Evolutionary conservation across 2,329 filamentous ascomycete genomes (phyloP), one percentile per base, ranked within the genome.

Genomic region (Claviceps fusiformis): DNA sequence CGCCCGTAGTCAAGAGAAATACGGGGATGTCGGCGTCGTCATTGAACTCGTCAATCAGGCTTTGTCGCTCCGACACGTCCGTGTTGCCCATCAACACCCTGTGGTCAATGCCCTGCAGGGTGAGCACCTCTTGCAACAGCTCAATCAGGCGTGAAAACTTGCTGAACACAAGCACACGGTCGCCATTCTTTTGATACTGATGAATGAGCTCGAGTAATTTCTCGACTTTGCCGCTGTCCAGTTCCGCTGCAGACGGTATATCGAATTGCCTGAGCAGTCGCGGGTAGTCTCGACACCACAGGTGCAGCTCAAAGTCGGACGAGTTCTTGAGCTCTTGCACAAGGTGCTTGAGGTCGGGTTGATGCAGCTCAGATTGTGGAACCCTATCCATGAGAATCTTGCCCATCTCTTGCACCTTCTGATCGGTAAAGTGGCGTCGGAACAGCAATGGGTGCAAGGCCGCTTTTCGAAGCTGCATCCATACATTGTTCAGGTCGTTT

Each of bases 61-160:
- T 81, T 69, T 97, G 93, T 9, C 93, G 86, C 55, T 89, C 83
- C 17, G 85, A 78, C 54, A 96, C 92, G 49, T 82, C 82, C 7
- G 90, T 96, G 10, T 76, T 80, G 50, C 93, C 93, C 64, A 95
- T 90, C 15, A 98, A 78, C n/a, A 91, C 83, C 61, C 89, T 87
- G 68, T 90, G 95, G 8, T 80, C 75, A 57, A 97, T 85, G 33
- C 77, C 76, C 17, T 87, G 76, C 0, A 82, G 82, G 51, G 86
- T 81, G 10, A 98, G 76, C 0, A 95, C 89, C 62, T 88, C 83
- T 60, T 90, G 85, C 0, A 98, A 76, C 55, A 98, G 90, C 68
- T 96, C 87, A 70, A 97, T 86, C 54, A 95, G 85, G 60, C 89
- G 85, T 7, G 89, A 89, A 68, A 97, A 98, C 63, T 95, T 90